These are phyloP conservation scores for Leccinum rimulosum DNA, from an alignment of 768 basidiomycete genomes.

Conservation along the genomic window DNA sequence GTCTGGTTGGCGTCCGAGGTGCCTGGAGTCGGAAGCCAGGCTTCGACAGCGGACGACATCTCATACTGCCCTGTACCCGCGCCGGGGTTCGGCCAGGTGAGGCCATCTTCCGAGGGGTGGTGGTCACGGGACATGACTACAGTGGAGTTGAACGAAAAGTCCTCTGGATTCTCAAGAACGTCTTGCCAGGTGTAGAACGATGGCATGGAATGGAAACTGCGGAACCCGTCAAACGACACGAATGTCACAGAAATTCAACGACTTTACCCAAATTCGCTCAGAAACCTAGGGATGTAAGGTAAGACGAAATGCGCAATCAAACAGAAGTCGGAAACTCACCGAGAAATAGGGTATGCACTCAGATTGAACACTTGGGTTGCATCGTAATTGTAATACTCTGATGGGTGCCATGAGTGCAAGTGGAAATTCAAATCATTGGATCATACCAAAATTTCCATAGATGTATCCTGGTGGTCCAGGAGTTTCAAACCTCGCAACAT, in stretches of 20 bases:
- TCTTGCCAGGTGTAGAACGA: conserved; percentile 63
- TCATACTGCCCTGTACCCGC: conserved; percentile 50
- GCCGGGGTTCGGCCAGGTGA: conserved; percentile 55
- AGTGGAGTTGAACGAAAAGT: conserved; percentile 57
- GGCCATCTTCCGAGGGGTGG: conserved; percentile 46
- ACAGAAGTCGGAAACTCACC: conserved; percentile 27
- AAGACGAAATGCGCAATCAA: not conserved
- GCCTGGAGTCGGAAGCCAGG: conserved; percentile 54
- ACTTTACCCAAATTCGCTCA: conserved; percentile 57
- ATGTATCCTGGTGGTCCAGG: conserved; percentile 49
- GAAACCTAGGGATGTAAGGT: conserved; percentile 36
- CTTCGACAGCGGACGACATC: conserved; percentile 48
- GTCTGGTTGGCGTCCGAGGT: conserved; percentile 53
- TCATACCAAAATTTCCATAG: conserved; percentile 52
- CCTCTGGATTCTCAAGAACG: conserved; percentile 46
- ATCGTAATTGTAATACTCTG: conserved; percentile 60
- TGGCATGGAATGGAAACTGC: conserved; percentile 62
- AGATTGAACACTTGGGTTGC: conserved; percentile 51
- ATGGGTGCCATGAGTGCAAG: not conserved
- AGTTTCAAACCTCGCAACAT: conserved; percentile 45
- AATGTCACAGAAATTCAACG: not conserved
- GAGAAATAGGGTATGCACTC: conserved; percentile 48
- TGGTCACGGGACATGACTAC: conserved; percentile 56
- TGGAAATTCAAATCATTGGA: not conserved
- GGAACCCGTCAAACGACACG: not conserved